Conservation (phyloP, 768 basidiomycete species). For the Cantharellus anzutake region DNA sequence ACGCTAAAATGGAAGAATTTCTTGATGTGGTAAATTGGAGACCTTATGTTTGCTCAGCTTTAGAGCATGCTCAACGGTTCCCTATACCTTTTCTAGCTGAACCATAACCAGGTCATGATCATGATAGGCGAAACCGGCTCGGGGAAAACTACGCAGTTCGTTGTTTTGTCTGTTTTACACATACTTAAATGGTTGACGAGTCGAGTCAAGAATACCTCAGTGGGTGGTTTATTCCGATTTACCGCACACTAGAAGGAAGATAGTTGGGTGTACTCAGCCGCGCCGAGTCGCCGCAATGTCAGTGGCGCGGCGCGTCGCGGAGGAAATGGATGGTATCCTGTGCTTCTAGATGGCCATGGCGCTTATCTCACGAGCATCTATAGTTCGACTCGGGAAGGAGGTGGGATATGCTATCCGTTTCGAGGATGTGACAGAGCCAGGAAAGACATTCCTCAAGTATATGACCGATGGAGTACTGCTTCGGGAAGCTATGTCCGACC, state of each 20-base stretch:
- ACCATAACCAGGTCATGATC: conserved; percentile 64
- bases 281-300: conserved; percentile 95
- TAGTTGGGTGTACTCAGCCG: conserved; percentile 94
- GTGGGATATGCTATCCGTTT: conserved; percentile 98
- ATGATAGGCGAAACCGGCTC: conserved; percentile 92
- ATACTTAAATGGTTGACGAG: background rate
- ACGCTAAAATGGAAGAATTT: conserved; percentile 83
- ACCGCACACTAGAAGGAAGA: conserved; percentile 73
- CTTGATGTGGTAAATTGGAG: conserved; percentile 49
- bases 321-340: conserved; percentile 88
- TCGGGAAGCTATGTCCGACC: conserved; percentile 97
- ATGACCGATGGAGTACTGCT: conserved; percentile 97
- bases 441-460: conserved; percentile 92
- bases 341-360: conserved; percentile 1
- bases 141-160: conserved; percentile 90
- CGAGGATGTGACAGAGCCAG: conserved; percentile 84
- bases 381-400: conserved; percentile 81
- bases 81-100: conserved; percentile 32
- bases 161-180: background rate
- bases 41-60: background rate
- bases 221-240: conserved; percentile 89
- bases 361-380: conserved; percentile 3
- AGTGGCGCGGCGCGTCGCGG: conserved; percentile 94
- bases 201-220: conserved; percentile 62
- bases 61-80: conserved; percentile 11